Evolutionary conservation across 2,329 filamentous ascomycete species (phyloP).

Genomic region (Lecanicillium sp.): DNA sequence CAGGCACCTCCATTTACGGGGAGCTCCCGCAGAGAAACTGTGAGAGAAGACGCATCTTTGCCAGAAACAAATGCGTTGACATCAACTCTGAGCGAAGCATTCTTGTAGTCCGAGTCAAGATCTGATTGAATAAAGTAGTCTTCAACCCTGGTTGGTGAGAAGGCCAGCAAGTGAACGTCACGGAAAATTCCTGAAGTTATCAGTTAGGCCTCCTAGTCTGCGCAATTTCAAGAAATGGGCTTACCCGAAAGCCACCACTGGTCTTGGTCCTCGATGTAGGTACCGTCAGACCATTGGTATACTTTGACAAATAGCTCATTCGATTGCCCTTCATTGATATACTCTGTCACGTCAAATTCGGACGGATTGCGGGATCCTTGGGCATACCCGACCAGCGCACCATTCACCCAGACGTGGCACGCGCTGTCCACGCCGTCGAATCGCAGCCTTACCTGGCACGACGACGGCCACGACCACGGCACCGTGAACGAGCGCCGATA

Average conservation of each 20-base stretch:
- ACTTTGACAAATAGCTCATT: conserved; percentile 60
- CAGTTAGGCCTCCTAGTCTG: too few relatives aligned
- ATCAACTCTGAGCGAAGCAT: conserved; percentile 44
- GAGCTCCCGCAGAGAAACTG: conserved; percentile 38
- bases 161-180: conserved; percentile 56
- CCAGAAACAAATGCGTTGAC: conserved; percentile 36
- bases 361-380: conserved; percentile 63
- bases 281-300: conserved; percentile 64
- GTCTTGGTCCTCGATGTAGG: conserved; percentile 65
- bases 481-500: conserved; percentile 53
- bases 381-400: conserved; percentile 57
- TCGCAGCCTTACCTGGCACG: conserved; percentile 51
- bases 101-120: conserved; percentile 44
- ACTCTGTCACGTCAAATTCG: conserved; percentile 60
- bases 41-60: conserved; percentile 28
- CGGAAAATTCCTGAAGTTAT: conserved; percentile 50
- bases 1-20: conserved; percentile 28
- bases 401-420: conserved; percentile 65
- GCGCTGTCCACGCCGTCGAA: conserved; percentile 70
- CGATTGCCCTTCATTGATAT: conserved; percentile 32
- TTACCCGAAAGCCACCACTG: conserved; percentile 61
- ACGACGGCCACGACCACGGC: conserved; percentile 39
- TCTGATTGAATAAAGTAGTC: conserved; percentile 52
- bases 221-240: conserved; percentile 14
- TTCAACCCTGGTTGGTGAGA: conserved; percentile 45